phyloP scores from a whole-genome alignment of 2,329 filamentous ascomycete species.

The Myriosclerotinia duriaeana region DNA sequence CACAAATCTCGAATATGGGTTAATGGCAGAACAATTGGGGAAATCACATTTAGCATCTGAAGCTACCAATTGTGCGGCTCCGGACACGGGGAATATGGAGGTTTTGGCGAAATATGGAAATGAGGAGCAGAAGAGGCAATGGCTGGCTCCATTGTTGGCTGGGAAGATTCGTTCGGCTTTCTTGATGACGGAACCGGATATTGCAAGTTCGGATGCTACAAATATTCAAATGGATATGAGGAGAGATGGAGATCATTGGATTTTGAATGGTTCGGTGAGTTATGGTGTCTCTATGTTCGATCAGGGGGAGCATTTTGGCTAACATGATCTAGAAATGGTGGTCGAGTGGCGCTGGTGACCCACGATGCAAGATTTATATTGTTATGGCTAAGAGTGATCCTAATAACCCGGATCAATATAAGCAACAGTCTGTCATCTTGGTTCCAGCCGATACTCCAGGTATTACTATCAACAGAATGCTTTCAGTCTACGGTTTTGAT shows the following conservation, averaged over 20 bases:
- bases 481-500: conserved; percentile 92
- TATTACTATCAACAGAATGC: conserved; percentile 90
- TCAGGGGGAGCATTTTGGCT: conserved; percentile 24
- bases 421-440: conserved; percentile 89
- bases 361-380: conserved; percentile 87
- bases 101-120: conserved; percentile 89
- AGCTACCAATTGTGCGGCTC: conserved; percentile 86
- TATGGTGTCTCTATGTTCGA: not conserved
- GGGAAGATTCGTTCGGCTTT: conserved; percentile 88
- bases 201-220: conserved; percentile 86
- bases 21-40: conserved; percentile 96
- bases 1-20: conserved; percentile 91
- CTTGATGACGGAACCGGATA: conserved; percentile 88
- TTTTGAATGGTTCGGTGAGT: conserved; percentile 80
- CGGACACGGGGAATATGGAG: conserved; percentile 95
- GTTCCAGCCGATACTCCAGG: conserved; percentile 80
- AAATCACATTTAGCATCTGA: conserved; percentile 81
- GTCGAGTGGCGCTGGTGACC: conserved; percentile 93
- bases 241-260: conserved; percentile 81
- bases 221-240: conserved; percentile 86
- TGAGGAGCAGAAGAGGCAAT: conserved; percentile 78
- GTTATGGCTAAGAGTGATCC: conserved; percentile 94
- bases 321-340: conserved; percentile 80
- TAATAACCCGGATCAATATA: conserved; percentile 72
- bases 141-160: conserved; percentile 78